phyloP scores from a whole-genome alignment of 129 eudicot species.

The Arctium lappa region DNA sequence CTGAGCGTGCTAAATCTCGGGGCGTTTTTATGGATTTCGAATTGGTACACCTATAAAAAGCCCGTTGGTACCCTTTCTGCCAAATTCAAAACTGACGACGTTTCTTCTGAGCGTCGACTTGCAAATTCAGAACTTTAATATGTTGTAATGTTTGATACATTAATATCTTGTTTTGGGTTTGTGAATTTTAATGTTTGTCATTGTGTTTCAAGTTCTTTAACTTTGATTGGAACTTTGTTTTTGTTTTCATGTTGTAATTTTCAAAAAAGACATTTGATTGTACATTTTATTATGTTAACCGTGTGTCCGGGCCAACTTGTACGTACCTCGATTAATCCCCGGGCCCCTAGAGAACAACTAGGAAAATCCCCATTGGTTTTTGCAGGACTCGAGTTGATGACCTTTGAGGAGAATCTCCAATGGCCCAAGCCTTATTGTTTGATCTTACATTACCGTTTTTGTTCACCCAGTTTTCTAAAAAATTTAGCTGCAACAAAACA shows the following conservation, averaged over 20 bases:
- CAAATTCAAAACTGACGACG: constrained; percentile 2
- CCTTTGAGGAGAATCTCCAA: no score
- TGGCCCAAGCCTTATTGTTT: no score
- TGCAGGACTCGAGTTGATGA: no score
- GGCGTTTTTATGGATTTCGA: constrained; percentile 34
- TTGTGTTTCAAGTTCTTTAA: neutral
- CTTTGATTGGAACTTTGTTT: neutral
- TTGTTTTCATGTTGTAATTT: neutral
- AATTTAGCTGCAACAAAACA: no score
- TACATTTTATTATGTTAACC: neutral
- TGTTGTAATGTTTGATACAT: neutral
- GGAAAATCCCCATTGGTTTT: no score
- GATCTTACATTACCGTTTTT: no score
- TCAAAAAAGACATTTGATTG: neutral
- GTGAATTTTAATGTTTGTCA: neutral
- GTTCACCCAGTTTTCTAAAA: no score
- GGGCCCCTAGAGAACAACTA: no score
- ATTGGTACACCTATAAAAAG: constrained; percentile 46
- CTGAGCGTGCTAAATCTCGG: constrained; percentile 49
- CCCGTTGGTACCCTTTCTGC: constrained; percentile 29
- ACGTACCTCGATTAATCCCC: no score
- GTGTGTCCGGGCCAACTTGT: no score
- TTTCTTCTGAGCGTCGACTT: constrained; percentile 8
- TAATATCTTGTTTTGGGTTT: neutral
- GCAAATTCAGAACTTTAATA: constrained; percentile 7